A percentile compares a stretch with the other conserved stretches of the same genome.
Evolutionary conservation across 1,284 basidiomycete genomes (phyloP).

Genomic region (Fistulinella cinereoalba): DNA sequence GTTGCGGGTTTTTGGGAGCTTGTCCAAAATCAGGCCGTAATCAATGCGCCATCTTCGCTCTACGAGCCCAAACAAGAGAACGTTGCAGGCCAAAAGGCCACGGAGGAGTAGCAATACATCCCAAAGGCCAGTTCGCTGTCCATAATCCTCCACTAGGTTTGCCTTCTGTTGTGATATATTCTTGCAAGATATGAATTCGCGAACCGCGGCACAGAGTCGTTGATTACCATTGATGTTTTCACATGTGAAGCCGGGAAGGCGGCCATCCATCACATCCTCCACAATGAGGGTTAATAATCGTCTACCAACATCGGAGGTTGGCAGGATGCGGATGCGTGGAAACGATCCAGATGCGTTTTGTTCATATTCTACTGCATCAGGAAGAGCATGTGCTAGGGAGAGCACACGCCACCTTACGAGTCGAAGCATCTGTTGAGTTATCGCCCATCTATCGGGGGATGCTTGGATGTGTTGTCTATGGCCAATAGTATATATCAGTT

Average conservation of each 20-base stretch:
- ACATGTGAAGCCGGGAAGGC: conserved; percentile 16
- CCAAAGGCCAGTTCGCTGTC: conserved; percentile 24
- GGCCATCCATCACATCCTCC: conserved; percentile 26
- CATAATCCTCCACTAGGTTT: conserved; percentile 10
- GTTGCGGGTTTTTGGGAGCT: too few relatives aligned
- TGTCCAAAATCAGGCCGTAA: conserved; percentile 40
- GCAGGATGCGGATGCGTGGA: conserved; percentile 33
- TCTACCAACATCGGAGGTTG: conserved; percentile 10
- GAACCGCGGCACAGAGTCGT: conserved; percentile 12
- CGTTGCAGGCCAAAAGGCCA: conserved; percentile 41
- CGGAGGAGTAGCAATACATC: conserved; percentile 39
- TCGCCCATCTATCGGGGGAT: conserved; percentile 46
- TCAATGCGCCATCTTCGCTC: conserved; percentile 50
- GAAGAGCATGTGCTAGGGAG: background rate
- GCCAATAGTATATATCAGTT: conserved; percentile 44
- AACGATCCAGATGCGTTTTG: conserved; percentile 20
- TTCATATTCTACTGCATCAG: conserved; percentile 1
- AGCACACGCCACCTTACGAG: conserved; percentile 15
- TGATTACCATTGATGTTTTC: conserved; percentile 1
- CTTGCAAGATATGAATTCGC: conserved; percentile 21
- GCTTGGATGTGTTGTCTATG: conserved; percentile 40
- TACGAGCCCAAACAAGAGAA: conserved; percentile 39
- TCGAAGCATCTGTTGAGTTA: conserved; percentile 39
- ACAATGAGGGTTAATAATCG: conserved; percentile 21
- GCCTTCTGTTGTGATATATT: background rate